phyloP scores from a whole-genome alignment of 768 basidiomycete genomes.

The Lactarius indigo region DNA sequence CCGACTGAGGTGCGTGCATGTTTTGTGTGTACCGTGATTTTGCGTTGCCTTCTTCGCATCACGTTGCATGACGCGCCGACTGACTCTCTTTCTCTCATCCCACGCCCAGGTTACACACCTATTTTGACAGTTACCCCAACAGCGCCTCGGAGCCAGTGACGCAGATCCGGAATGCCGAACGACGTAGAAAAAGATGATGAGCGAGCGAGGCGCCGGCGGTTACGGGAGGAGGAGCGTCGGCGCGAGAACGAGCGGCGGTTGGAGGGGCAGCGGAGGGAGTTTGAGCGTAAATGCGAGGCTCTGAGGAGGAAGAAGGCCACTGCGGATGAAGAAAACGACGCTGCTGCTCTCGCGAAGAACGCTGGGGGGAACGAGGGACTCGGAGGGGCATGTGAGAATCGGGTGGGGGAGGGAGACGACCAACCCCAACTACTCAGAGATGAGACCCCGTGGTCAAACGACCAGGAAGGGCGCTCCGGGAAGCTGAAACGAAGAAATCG shows the following conservation, averaged over 20 bases:
- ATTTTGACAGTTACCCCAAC: neutral
- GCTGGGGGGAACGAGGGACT: neutral
- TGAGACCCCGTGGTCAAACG: neutral
- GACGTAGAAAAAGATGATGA: neutral
- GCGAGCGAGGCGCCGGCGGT: too few relatives aligned
- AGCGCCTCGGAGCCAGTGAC: neutral
- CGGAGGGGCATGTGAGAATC: neutral
- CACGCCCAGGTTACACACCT: neutral
- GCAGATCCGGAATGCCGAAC: neutral
- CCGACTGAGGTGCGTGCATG: neutral
- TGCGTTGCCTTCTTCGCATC: neutral
- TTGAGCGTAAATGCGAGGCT: slow-evolving; percentile 7
- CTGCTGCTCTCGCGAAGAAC: neutral
- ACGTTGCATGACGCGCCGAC: neutral
- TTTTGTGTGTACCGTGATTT: neutral
- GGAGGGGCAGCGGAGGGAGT: slow-evolving; percentile 7
- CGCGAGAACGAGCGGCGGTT: slow-evolving; percentile 8
- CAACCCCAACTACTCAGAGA: neutral
- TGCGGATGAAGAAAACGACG: neutral
- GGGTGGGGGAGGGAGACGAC: neutral
- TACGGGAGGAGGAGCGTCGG: neutral
- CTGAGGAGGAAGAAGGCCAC: slow-evolving; percentile 2
- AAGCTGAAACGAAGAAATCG: neutral
- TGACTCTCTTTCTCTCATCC: neutral
- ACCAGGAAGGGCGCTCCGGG: neutral